Evolutionary conservation across 148 eudicot species (phyloP).

Genomic region (Tetragonia tetragonoides): DNA sequence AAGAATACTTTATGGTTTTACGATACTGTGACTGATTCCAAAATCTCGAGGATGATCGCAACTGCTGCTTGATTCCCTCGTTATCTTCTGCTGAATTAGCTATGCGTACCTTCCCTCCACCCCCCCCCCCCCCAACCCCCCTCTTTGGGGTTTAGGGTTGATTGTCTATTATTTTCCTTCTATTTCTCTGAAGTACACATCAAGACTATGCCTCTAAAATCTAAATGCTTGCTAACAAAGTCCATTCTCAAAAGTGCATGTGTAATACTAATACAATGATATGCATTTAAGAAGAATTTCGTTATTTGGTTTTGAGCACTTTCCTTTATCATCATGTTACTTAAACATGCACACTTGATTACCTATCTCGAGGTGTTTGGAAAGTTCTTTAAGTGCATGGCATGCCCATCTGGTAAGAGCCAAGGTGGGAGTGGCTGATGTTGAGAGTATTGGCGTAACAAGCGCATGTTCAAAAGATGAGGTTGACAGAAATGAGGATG

Average conservation of each 20-base stretch:
- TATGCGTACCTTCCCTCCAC: not conserved
- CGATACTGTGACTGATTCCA: too few relatives aligned
- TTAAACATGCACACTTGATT: not conserved
- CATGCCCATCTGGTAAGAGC: too few relatives aligned
- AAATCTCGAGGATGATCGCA: too few relatives aligned
- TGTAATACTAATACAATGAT: not conserved
- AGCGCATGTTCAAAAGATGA: too few relatives aligned
- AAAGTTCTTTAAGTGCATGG: too few relatives aligned
- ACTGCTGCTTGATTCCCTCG: too few relatives aligned
- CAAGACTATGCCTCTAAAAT: not conserved
- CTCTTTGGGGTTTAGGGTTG: not conserved
- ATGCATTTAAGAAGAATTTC: not conserved
- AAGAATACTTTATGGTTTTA: too few relatives aligned
- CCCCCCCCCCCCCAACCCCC: not conserved
- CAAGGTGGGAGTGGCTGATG: too few relatives aligned
- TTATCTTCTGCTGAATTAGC: not conserved
- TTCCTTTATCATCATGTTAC: not conserved
- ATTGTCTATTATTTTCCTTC: not conserved
- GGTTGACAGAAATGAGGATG: too few relatives aligned
- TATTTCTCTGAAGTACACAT: too few relatives aligned
- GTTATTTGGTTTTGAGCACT: not conserved
- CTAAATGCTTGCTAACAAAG: not conserved
- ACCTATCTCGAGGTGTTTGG: not conserved
- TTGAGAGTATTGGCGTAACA: too few relatives aligned
- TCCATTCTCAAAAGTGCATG: not conserved